phyloP scores from a whole-genome alignment of 2,329 filamentous ascomycete species.

The Chaetomium sp. region DNA sequence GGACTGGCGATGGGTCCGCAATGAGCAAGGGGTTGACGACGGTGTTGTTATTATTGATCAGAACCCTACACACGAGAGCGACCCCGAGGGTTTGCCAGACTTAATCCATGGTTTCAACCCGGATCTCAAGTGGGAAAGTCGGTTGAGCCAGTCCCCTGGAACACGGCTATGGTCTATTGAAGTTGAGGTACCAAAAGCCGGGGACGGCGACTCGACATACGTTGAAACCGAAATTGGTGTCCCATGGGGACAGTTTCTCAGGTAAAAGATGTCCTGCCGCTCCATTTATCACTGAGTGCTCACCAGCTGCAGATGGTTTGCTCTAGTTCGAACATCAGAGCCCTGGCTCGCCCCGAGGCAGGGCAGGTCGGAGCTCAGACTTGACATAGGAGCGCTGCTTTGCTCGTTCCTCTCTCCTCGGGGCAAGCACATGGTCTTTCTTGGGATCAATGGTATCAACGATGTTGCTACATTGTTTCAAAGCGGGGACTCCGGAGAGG shows the following conservation, averaged over 20 bases:
- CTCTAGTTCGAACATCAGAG: slow-evolving; percentile 69
- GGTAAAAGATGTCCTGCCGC: slow-evolving; percentile 32
- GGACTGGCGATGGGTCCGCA: slow-evolving; percentile 65
- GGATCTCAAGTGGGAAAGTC: slow-evolving; percentile 46
- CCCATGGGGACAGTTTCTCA: slow-evolving; percentile 51
- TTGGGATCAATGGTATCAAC: slow-evolving; percentile 69
- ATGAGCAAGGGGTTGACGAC: slow-evolving; percentile 57
- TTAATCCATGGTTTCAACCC: slow-evolving; percentile 54
- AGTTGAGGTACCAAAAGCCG: slow-evolving; percentile 48
- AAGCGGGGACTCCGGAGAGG: slow-evolving; percentile 51
- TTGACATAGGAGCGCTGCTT: slow-evolving; percentile 73
- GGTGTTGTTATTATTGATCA: slow-evolving; percentile 52
- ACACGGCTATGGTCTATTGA: slow-evolving; percentile 67
- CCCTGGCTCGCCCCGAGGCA: slow-evolving; percentile 90
- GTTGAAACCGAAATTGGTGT: slow-evolving; percentile 53
- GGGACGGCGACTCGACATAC: slow-evolving; percentile 51
- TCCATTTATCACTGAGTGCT: slow-evolving; percentile 5
- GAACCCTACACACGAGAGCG: slow-evolving; percentile 24
- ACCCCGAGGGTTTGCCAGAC: slow-evolving; percentile 40
- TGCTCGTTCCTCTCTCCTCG: slow-evolving; percentile 67
- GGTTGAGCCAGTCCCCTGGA: slow-evolving; percentile 58
- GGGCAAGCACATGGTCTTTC: slow-evolving; percentile 68
- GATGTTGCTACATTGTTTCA: slow-evolving; percentile 65
- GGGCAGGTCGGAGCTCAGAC: slow-evolving; percentile 57
- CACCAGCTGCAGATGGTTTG: slow-evolving; percentile 59